These are phyloP conservation scores for Fallopia convolvulus DNA, from an alignment of 148 eudicot genomes.

Conservation along the genomic window DNA sequence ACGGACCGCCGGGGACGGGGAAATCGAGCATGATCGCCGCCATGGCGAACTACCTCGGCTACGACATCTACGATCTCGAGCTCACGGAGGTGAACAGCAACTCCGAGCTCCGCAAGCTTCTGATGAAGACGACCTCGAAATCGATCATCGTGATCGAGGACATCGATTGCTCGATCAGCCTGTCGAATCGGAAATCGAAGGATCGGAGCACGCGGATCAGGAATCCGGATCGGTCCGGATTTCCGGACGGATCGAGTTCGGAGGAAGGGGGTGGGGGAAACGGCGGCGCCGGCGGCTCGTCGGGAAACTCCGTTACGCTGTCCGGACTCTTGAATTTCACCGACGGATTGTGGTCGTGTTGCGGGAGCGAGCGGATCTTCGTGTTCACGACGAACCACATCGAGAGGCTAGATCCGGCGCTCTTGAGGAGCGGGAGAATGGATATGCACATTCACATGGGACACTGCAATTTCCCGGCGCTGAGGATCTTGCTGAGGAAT, in stretches of 20 bases:
- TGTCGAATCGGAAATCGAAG: slow-evolving; percentile 34
- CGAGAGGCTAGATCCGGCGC: slow-evolving; percentile 82
- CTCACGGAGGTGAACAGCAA: slow-evolving; percentile 75
- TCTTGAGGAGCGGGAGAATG: slow-evolving; percentile 87
- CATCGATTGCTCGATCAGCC: slow-evolving; percentile 73
- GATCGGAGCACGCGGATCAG: neutral
- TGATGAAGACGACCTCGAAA: slow-evolving; percentile 87
- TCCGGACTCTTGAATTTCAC: slow-evolving; percentile 89
- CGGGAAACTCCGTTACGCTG: slow-evolving; percentile 40
- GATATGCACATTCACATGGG: slow-evolving; percentile 90
- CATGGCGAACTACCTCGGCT: slow-evolving; percentile 74
- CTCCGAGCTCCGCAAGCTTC: slow-evolving; percentile 64
- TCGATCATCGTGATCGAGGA: slow-evolving; percentile 94
- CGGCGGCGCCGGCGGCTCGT: neutral
- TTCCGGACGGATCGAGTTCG: slow-evolving; percentile 9
- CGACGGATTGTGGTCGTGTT: slow-evolving; percentile 93
- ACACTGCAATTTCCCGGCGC: slow-evolving; percentile 41
- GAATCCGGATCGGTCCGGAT: neutral
- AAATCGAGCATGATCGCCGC: slow-evolving; percentile 97
- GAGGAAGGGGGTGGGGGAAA: slow-evolving; percentile 15
- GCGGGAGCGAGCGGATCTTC: slow-evolving; percentile 91
- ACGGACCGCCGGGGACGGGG: slow-evolving; percentile 95
- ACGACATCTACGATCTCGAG: slow-evolving; percentile 85
- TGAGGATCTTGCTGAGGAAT: slow-evolving; percentile 61
- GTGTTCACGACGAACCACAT: slow-evolving; percentile 90